Conservation (phyloP, 2,329 filamentous ascomycete genomes). For the Zymoseptoria passerinii region DNA sequence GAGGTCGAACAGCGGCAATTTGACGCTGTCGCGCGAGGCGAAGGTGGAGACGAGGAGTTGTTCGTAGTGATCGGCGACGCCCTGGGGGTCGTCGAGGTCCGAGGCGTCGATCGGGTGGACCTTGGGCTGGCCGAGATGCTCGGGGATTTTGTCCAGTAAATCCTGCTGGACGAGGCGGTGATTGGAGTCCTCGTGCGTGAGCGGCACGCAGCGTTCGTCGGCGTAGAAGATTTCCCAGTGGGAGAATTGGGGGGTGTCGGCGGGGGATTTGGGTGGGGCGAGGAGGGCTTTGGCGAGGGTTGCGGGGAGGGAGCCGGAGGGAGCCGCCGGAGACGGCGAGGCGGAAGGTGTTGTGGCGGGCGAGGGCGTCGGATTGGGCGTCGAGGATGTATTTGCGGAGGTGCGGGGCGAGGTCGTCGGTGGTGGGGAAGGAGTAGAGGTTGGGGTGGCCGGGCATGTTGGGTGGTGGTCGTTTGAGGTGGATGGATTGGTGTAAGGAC, state of each 20-base stretch:
- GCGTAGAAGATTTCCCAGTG: slow-evolving; percentile 99
- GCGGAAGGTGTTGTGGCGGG: slow-evolving; percentile 78
- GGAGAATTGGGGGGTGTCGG: slow-evolving; percentile 64
- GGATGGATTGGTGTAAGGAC: not conserved
- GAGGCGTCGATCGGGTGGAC: slow-evolving; percentile 71
- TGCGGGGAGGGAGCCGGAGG: slow-evolving; percentile 84
- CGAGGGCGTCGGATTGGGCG: slow-evolving; percentile 69
- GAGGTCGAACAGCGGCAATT: slow-evolving; percentile 89
- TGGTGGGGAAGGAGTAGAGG: slow-evolving; percentile 71
- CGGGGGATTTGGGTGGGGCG: slow-evolving; percentile 34
- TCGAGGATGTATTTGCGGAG: slow-evolving; percentile 77
- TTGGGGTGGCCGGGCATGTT: slow-evolving; percentile 38
- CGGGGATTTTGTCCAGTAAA: slow-evolving; percentile 79
- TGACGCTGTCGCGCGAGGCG: slow-evolving; percentile 86
- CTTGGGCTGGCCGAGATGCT: slow-evolving; percentile 54
- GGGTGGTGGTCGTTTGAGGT: not conserved
- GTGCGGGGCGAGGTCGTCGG: slow-evolving; percentile 64
- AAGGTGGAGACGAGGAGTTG: slow-evolving; percentile 77
- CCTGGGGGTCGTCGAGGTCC: slow-evolving; percentile 69
- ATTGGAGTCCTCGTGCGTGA: slow-evolving; percentile 90
- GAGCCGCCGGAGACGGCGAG: slow-evolving; percentile 90
- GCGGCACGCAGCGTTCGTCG: slow-evolving; percentile 88
- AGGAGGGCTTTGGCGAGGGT: slow-evolving; percentile 80
- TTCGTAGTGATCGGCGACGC: slow-evolving; percentile 91
- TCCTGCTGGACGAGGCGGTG: slow-evolving; percentile 81